Base-by-base conservation (phyloP, 768 basidiomycete genomes). In the Hygrophorus russula region DNA sequence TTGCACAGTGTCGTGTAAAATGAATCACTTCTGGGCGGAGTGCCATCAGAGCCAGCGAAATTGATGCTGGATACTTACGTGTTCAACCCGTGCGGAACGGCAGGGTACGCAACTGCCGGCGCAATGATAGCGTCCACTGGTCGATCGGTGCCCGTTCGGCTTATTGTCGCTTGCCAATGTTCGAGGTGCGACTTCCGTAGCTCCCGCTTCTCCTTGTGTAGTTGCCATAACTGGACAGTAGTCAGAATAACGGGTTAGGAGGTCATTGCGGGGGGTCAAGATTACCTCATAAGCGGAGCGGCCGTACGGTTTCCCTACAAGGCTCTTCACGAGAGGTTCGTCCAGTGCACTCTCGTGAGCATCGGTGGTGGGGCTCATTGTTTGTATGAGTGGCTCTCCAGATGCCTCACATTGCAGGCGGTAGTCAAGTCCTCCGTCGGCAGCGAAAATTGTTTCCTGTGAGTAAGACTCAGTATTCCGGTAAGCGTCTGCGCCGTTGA, bases 101-200 rank as follows among this genome's bases (percentile, higher is more conserved):
- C 78, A 1, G 73, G 65, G 53, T 68, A 76, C 3, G 81, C 70
- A 5, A 76, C 73, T 0, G 65, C 72, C 7, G 85, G 78, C 1
- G 69, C 68, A 17, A 87, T 79, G 45, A 88, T 76, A 1, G 80
- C 82, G 51, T 87, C 85, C 19, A 87, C 68, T 4, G 82, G 80
- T 0, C 84, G 65, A 0, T 78, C 79, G 1, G 81, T 85, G 0
- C 71, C 73, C 0, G 82, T 85, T 4, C 48, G 49, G 2, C 44
- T 47, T 0, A 58, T 59, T 0, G 80, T 80, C 7, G 54, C 63
- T 39, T 75, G 69, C 82, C 82, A 84, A 31, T 74, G 66, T 44
- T 77, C 73, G 18, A 83, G 60, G 52, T 83, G 75, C 29, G 69
- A 66, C 46, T 75, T 69, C n/a, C 80, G 69, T 36, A 80, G 54